Evolutionary conservation across 495 filamentous ascomycete species (phyloP), one percentile per base, ranked within the genome.

Genomic region (Xylaria longipes): DNA sequence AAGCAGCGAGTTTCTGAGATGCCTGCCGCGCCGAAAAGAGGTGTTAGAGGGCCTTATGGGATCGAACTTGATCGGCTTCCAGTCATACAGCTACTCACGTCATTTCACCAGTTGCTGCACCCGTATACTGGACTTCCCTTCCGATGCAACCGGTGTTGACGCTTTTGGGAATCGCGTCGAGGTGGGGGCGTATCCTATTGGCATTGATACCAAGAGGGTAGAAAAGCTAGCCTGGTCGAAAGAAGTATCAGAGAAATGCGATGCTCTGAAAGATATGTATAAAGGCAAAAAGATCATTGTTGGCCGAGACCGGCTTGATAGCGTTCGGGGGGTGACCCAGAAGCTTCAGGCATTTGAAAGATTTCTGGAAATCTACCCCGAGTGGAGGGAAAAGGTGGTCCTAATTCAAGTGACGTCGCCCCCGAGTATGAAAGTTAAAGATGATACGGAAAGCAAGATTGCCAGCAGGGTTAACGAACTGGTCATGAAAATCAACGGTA

Each of bases 91-190:
- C 75, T 97, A 97, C 77, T 94, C 94, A 14, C 89, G 93, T 3
- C 95, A 98, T 78, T 98, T 98, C 74, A 89, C 91, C 12, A 97
- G 94, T 41, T 97, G 93, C 81, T 98, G 95, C 80, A 95, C 92
- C 4, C 88, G 94, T 9, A 90, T 98, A 25, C 83, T 98, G 9
- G 92, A 91, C 8, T 97, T 94, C 76, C 93, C 94, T 22, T 95
- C 94, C 3, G 86, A 88, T 69, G 89, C 90, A 2, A 88, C 89
- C 41, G 94, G 94, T 0, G 92, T 97, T 0, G 93, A 97, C 80
- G 94, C 93, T 4, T 97, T 94, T 74, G 95, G 95, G 8, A 86
- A 91, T 12, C 93, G 95, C 74, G 93, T 96, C 41, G 92, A 93
- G 52, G 92, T 97, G 33, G 94, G 94, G 72, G 93, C 95, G 20